Percentiles rank a stretch among this genome's conserved stretches.
Conservation (phyloP, 225 moss, liverwort and hornwort species). For the Bryum argenteum region DNA sequence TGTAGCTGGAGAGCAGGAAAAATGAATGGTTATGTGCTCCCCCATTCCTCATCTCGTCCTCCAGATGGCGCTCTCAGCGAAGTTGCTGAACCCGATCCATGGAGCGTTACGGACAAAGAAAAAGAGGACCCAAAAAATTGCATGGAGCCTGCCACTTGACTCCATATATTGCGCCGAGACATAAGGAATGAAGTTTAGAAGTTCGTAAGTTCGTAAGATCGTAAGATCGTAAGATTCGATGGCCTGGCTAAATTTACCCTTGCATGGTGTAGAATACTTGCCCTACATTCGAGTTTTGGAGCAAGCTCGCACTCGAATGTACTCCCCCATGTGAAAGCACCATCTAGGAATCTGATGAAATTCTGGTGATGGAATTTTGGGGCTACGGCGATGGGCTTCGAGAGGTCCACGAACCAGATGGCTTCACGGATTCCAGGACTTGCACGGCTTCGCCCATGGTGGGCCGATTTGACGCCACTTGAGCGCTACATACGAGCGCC, state of each 20-base stretch:
- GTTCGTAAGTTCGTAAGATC: neutral
- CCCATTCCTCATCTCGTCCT: neutral
- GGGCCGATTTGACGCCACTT: conserved; percentile 69
- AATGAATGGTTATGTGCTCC: neutral
- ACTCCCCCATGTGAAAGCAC: neutral
- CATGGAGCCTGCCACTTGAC: neutral
- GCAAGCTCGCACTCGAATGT: no score
- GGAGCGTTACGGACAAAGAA: neutral
- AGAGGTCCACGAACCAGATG: conserved; percentile 66
- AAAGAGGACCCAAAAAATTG: neutral
- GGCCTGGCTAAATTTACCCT: neutral
- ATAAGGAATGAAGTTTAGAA: neutral
- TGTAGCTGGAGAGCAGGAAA: conserved; percentile 17
- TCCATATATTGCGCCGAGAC: neutral
- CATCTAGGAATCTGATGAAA: neutral
- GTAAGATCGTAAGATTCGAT: neutral
- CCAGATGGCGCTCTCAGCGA: neutral
- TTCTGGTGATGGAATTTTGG: neutral
- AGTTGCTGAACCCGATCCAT: neutral
- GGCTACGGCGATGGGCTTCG: conserved; percentile 60
- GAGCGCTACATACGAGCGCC: conserved; percentile 81
- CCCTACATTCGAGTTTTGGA: neutral
- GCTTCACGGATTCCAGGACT: conserved; percentile 85
- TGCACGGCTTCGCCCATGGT: conserved; percentile 92
- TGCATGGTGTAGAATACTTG: neutral